Evolutionary conservation across 2,329 filamentous ascomycete species (phyloP).

Genomic region (Claviceps cyperi): DNA sequence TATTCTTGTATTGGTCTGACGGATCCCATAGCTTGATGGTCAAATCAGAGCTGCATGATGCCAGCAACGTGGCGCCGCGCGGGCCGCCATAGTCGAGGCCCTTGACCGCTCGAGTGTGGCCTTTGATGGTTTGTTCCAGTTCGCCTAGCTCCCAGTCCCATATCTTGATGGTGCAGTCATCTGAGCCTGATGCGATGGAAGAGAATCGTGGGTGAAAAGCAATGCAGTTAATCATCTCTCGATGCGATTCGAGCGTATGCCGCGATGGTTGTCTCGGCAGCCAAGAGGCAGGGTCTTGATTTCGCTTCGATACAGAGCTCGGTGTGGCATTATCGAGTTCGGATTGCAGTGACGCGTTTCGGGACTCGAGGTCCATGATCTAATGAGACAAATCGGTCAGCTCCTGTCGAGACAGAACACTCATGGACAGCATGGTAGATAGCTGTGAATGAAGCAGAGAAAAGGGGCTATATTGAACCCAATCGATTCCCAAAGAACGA

Average conservation of each 20-base stretch:
- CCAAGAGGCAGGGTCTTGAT: conserved; percentile 76
- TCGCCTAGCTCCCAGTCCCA: conserved; percentile 96
- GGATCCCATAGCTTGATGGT: conserved; percentile 96
- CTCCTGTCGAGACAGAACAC: neutral
- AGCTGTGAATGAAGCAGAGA: neutral
- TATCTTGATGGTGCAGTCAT: conserved; percentile 89
- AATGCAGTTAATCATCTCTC: conserved; percentile 68
- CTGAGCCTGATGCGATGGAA: conserved; percentile 76
- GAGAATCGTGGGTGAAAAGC: conserved; percentile 90
- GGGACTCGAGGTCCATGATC: conserved; percentile 88
- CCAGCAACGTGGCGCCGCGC: conserved; percentile 52
- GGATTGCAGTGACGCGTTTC: conserved; percentile 56
- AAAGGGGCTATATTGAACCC: neutral
- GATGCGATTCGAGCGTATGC: conserved; percentile 72
- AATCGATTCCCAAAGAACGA: neutral
- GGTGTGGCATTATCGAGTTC: conserved; percentile 77
- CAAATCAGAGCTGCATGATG: conserved; percentile 60
- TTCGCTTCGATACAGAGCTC: conserved; percentile 52
- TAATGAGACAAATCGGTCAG: conserved; percentile 19
- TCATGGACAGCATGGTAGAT: too few species aligned
- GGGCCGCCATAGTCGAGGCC: conserved; percentile 87
- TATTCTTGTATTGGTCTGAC: conserved; percentile 82
- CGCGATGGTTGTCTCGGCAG: conserved; percentile 70
- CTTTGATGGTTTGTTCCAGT: conserved; percentile 78
- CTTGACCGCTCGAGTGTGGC: conserved; percentile 76